These are phyloP conservation scores for Carex kokanica DNA, from an alignment of 176 grass and related monocot genomes.

Conservation along the genomic window DNA sequence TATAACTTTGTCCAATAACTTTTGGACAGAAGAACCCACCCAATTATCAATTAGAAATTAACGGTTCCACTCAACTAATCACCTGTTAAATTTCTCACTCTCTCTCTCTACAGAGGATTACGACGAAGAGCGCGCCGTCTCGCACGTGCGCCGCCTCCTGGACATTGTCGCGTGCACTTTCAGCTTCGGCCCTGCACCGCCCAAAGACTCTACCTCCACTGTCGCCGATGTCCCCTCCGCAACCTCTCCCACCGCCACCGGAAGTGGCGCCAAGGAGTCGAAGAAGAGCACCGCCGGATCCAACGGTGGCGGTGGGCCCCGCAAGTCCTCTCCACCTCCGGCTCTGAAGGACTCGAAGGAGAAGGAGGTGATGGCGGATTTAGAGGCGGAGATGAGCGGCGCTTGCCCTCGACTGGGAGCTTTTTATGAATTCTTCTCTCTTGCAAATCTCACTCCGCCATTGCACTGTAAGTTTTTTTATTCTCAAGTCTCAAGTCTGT, in stretches of 20 bases:
- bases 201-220: constrained; percentile 21
- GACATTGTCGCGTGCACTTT: constrained; percentile 71
- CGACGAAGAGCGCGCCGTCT: constrained; percentile 58
- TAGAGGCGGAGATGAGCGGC: constrained; percentile 88
- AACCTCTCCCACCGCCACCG: background rate
- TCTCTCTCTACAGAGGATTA: constrained; percentile 57
- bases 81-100: background rate
- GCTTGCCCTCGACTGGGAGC: constrained; percentile 81
- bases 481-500: background rate
- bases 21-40: too few relatives aligned
- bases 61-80: background rate
- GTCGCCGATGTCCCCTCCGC: constrained; percentile 37
- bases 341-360: background rate
- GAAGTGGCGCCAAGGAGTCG: constrained; percentile 13
- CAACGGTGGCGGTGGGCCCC: background rate
- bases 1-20: too few relatives aligned
- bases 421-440: constrained; percentile 99
- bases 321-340: constrained; percentile 19
- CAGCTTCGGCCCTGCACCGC: constrained; percentile 63
- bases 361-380: constrained; percentile 26
- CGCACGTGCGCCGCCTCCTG: constrained; percentile 70
- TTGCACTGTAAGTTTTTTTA: constrained; percentile 55
- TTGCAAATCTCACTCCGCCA: constrained; percentile 80
- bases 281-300: background rate
- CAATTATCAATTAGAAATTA: background rate